Base-by-base conservation (phyloP, 805 yeast species). In the Saccharomycopsis schoenii region DNA sequence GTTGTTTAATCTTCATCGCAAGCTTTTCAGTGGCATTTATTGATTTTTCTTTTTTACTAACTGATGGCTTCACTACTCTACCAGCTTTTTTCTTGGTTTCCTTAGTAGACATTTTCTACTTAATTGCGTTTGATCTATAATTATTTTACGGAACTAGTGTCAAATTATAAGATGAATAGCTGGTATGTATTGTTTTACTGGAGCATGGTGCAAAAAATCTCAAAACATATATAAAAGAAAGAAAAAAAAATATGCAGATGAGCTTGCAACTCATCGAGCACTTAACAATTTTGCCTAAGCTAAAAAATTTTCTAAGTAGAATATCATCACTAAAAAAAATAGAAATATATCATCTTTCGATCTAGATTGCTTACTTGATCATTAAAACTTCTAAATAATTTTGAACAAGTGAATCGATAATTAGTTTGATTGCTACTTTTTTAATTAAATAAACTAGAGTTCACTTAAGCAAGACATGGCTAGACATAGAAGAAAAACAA, bases 401-500 rank as follows among this genome's bases (percentile, higher is more conserved):
- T 29, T 29, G 34, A 29, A 29, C 3, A 29, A 29, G 6, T 29
- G 6, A 29, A 29, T 29, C 4, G 41, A 12, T 37, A 10, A 52
- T n/a, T n/a, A 25, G 29, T 14, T 55, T 34, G 34, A 4, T 34
- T 55, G 29, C 36, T 56, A 19, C 19, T 39, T 24, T 40, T 55
- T 40, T 25, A 36, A 29, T 10, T 54, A 19, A 12, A n/a, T 47
- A 21, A 47, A 47, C 19, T 21, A 47, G 3, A 19, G 12, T 24
- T 21, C 41, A 4, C 15, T 29, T 17, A 39, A n/a, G 19, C 24
- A 39, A 19, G 70, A 42, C 59, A 81, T 81, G 84, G 84, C 82
- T 50, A 78, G 76, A 67, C 65, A 63, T 56, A 76, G 83, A 77
- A 80, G 82, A 61, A 92, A 91, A 76, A 88, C 84, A 71, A 86